Conservation (phyloP, 2,329 filamentous ascomycete genomes). For the Aspergillus sp. region DNA sequence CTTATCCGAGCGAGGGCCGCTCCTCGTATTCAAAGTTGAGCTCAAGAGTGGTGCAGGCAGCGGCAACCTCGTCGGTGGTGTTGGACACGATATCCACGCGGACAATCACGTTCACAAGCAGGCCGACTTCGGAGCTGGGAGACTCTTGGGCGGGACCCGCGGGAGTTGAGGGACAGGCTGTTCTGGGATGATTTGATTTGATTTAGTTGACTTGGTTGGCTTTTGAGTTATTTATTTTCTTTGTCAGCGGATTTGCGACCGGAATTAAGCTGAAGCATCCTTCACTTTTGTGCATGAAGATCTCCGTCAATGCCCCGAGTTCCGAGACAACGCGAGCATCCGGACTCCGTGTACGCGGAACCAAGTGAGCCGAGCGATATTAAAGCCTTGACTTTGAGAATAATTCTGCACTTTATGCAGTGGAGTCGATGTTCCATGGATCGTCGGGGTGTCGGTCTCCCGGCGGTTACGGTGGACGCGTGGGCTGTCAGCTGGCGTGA, state of each 20-base stretch:
- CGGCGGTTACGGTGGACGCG: too few species aligned
- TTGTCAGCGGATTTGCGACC: not conserved
- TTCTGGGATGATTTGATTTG: not conserved
- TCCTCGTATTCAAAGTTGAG: not conserved
- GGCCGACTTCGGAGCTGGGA: not conserved
- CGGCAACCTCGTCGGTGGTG: not conserved
- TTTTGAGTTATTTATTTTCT: not conserved
- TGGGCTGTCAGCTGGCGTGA: too few species aligned
- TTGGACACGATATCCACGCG: not conserved
- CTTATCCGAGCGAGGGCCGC: not conserved
- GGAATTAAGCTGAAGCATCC: not conserved
- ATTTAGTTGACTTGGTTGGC: too few species aligned
- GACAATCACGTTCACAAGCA: not conserved
- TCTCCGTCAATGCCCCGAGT: too few species aligned
- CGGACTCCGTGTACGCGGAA: too few species aligned
- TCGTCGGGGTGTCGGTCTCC: too few species aligned
- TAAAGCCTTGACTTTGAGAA: too few species aligned
- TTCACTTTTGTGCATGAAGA: too few species aligned
- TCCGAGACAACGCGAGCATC: too few species aligned
- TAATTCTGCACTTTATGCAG: too few species aligned
- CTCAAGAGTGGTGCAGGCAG: not conserved
- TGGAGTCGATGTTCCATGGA: too few species aligned
- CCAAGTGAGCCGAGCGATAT: too few species aligned
- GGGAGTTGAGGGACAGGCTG: not conserved
- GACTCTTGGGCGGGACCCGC: not conserved